Evolutionary conservation across 192 early-diverging fungal genomes (phyloP).

Genomic region (Coemansia sp.): DNA sequence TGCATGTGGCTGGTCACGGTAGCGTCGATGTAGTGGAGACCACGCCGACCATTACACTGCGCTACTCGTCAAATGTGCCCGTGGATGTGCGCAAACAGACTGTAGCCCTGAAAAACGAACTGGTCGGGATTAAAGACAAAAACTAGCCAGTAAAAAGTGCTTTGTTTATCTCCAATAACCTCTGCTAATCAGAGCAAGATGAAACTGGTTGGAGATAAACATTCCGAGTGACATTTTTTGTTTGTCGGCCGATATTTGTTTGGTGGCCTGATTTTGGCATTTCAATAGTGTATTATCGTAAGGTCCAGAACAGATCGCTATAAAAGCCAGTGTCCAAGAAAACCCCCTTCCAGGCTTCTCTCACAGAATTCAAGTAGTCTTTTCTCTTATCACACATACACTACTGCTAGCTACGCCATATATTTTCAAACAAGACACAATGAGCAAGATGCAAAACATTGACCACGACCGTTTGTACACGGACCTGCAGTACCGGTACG

Average conservation of each 20-base stretch:
- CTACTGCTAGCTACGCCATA: not conserved
- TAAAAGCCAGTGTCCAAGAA: not conserved
- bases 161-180: too few relatives aligned
- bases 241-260: too few relatives aligned
- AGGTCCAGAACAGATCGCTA: not conserved
- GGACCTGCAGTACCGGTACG: conserved; percentile 74
- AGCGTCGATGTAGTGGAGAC: conserved; percentile 48
- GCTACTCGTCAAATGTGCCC: conserved; percentile 48
- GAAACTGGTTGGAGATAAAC: too few relatives aligned
- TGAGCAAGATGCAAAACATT: conserved; percentile 48
- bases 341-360: not conserved
- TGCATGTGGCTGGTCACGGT: conserved; percentile 48
- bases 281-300: conserved; percentile 1
- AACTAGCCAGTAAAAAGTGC: not conserved
- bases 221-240: too few relatives aligned
- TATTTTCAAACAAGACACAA: not conserved
- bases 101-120: conserved; percentile 51
- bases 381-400: not conserved
- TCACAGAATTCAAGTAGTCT: not conserved
- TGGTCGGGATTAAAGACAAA: conserved; percentile 44
- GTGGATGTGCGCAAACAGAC: conserved; percentile 48
- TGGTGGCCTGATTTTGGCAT: not conserved
- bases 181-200: too few relatives aligned
- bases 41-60: conserved; percentile 46
- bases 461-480: conserved; percentile 68